These are phyloP conservation scores for Lactarius hengduanensis DNA, from an alignment of 768 basidiomycete genomes.

Conservation along the genomic window DNA sequence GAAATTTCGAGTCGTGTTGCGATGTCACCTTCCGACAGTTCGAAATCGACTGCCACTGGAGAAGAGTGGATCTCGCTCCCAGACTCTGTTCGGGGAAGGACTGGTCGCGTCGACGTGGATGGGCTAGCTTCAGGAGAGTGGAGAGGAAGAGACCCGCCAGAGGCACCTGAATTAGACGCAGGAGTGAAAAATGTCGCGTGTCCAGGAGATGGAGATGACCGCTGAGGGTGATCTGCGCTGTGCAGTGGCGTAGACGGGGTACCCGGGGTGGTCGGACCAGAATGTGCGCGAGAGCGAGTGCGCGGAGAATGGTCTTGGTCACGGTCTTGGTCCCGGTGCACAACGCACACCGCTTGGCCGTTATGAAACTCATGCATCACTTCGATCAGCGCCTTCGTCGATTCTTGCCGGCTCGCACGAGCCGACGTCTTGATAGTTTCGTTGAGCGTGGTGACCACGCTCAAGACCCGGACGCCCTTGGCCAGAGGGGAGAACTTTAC, in stretches of 20 bases:
- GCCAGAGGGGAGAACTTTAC: conserved; percentile 85
- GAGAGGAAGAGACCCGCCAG: background rate
- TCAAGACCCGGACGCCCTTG: conserved; percentile 77
- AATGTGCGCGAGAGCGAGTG: conserved; percentile 21
- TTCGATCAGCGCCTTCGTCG: conserved; percentile 57
- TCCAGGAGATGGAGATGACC: background rate
- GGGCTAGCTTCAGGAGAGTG: conserved; percentile 13
- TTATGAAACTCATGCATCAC: conserved; percentile 66
- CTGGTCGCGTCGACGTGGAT: conserved; percentile 1
- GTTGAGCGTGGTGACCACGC: conserved; percentile 64
- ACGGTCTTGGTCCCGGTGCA: conserved; percentile 30
- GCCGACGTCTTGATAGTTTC: conserved; percentile 67
- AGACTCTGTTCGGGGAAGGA: background rate
- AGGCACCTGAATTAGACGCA: background rate
- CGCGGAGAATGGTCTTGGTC: conserved; percentile 29
- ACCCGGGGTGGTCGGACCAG: conserved; percentile 22
- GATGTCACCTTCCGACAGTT: conserved; percentile 45
- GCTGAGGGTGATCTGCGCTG: background rate
- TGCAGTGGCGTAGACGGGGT: background rate
- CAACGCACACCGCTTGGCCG: conserved; percentile 46
- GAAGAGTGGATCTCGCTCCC: conserved; percentile 8
- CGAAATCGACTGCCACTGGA: conserved; percentile 31
- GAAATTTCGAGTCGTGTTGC: conserved; percentile 59
- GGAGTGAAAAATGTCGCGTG: background rate
- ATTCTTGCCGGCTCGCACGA: conserved; percentile 56